Evolutionary conservation across 1,139 yeast species (phyloP), one percentile per base, ranked within the genome.

Genomic region (Hansenula sp.): DNA sequence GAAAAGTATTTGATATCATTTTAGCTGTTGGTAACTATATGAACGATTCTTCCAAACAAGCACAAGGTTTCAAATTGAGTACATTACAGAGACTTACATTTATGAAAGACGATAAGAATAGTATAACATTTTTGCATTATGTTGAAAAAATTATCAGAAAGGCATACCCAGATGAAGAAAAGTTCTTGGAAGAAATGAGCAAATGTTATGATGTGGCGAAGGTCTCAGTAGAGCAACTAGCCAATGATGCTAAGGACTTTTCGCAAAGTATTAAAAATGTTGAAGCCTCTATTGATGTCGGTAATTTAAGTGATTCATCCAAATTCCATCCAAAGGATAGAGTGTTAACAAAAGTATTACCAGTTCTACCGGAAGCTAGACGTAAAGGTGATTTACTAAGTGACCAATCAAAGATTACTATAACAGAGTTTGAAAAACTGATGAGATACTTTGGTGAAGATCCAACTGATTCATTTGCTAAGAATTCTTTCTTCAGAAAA

Each of bases 391-490:
- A 79, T 29, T 64, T 83, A 39, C 60, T 85, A 39, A 59, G 68
- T 35, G 90, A 82, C 53, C 87, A 82, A 56, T 71, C 82, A 0
- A 71, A 70, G 38, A 69, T 76, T 45, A 79, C 88, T 0, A 68
- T 82, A 55, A 72, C 77, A 48, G 87, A 82, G 52, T 83, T 84
- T 58, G 86, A 81, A 45, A 71, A 74, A 39, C 62, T 83, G 50
- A 82, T 84, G 90, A 73, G 75, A 52, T 77, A 72, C 51, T 85
- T 83, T 56, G 92, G 92, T 24, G 95, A 85, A 62, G 92, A 83
- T 60, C 77, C 86, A 2, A 65, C 68, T 22, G 94, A 85, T 60
- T 63, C 72, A 20, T 83, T 84, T 64, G 77, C 82, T 1, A 74
- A 77, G 51, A 81, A 81, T 55, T 70, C 83, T 1, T 83, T 84